Conservation (phyloP, 2,329 filamentous ascomycete species). For the Xylariaceae sp. region DNA sequence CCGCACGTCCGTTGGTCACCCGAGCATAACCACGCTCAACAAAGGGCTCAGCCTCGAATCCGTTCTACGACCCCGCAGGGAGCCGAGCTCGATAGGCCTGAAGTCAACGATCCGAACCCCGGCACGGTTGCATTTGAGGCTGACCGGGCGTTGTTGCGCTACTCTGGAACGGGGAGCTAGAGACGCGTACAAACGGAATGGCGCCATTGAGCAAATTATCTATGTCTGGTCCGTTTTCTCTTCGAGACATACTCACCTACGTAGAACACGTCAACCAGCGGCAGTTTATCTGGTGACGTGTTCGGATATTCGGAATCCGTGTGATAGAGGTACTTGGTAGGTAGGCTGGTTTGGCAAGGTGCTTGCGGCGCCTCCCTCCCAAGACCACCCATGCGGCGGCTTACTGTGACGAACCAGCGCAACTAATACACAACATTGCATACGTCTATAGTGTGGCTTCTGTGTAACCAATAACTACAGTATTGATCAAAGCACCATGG, state of each 20-base stretch:
- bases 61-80: neutral
- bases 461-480: conserved; percentile 16
- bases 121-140: conserved; percentile 23
- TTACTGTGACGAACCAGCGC: conserved; percentile 22
- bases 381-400: conserved; percentile 19
- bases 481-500: conserved; percentile 1
- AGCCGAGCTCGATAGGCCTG: conserved; percentile 13
- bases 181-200: conserved; percentile 2
- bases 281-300: conserved; percentile 25
- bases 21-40: neutral
- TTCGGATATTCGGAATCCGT: conserved; percentile 23
- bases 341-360: neutral
- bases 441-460: conserved; percentile 8
- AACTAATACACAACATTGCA: conserved; percentile 16
- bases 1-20: neutral
- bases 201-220: conserved; percentile 15
- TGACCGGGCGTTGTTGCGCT: conserved; percentile 16
- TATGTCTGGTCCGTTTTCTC: conserved; percentile 1
- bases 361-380: neutral
- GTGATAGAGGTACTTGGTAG: conserved; percentile 1
- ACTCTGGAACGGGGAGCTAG: conserved; percentile 7
- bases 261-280: conserved; percentile 11
- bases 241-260: neutral
- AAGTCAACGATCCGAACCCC: conserved; percentile 15
- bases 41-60: conserved; percentile 6